Conservation (phyloP, 108 stramenopile genomes). For the Discostella stelligeroides region DNA sequence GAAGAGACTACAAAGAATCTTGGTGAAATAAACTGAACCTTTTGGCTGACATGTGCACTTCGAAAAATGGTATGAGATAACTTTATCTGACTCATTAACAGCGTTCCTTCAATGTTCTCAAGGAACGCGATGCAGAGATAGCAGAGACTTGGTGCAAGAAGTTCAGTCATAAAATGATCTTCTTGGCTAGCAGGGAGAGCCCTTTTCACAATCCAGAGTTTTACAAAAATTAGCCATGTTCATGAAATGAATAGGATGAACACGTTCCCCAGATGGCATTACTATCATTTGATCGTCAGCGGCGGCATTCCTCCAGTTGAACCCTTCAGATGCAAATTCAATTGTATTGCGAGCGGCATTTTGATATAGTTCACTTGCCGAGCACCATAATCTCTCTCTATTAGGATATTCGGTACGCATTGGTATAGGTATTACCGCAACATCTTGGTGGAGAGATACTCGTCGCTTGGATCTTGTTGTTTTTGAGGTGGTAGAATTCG, state of each 20-base stretch:
- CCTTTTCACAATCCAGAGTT: neutral
- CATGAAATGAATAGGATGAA: constrained; percentile 77
- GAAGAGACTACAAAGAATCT: too few species aligned
- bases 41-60: too few species aligned
- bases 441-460: constrained; percentile 59
- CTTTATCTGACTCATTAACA: too few species aligned
- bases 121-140: too few species aligned
- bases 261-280: constrained; percentile 75
- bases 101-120: too few species aligned
- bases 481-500: constrained; percentile 30
- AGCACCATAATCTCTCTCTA: constrained; percentile 79
- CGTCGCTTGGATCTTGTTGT: constrained; percentile 41
- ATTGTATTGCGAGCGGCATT: constrained; percentile 84
- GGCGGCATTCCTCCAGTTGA: constrained; percentile 81
- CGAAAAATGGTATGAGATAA: too few species aligned
- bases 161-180: too few species aligned
- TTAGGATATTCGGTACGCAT: constrained; percentile 82
- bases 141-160: too few species aligned
- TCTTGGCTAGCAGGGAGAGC: neutral
- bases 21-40: too few species aligned
- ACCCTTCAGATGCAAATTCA: constrained; percentile 85
- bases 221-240: constrained; percentile 14
- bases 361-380: constrained; percentile 76
- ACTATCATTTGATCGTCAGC: constrained; percentile 91
- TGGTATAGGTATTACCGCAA: constrained; percentile 84